These are phyloP conservation scores for Salix exigua DNA, from an alignment of 345 rosid genomes.

Conservation along the genomic window DNA sequence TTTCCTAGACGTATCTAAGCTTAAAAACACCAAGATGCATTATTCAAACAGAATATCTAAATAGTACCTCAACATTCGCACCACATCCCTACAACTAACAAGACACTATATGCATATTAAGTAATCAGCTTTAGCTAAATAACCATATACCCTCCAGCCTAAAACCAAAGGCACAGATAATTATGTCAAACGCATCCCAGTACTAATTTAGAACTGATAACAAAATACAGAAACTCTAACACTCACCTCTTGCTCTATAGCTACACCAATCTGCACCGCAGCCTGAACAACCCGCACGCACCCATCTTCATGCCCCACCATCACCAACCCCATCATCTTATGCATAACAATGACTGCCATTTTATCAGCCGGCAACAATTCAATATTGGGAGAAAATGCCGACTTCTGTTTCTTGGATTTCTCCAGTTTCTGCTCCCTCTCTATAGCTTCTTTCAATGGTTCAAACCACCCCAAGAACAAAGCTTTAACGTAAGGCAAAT, in stretches of 20 bases:
- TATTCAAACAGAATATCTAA: background rate
- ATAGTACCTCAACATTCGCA: background rate
- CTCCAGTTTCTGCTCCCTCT: conserved; percentile 64
- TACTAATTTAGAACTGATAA: background rate
- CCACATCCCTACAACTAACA: background rate
- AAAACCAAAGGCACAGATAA: background rate
- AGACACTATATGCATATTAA: background rate
- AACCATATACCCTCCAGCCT: background rate
- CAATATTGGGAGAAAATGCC: conserved; percentile 77
- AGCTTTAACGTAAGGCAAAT: conserved; percentile 72
- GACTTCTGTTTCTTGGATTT: conserved; percentile 58
- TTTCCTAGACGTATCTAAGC: background rate
- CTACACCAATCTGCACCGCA: conserved; percentile 73
- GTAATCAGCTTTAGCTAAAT: background rate
- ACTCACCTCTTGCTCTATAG: conserved; percentile 86
- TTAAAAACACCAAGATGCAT: background rate
- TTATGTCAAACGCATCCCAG: background rate
- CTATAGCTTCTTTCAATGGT: conserved; percentile 74
- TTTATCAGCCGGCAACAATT: conserved; percentile 76
- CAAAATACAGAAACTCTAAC: background rate
- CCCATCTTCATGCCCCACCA: conserved; percentile 61
- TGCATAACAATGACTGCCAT: conserved; percentile 96
- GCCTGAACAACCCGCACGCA: conserved; percentile 84
- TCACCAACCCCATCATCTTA: conserved; percentile 81
- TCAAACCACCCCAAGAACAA: conserved; percentile 91